Evolutionary conservation across 1,139 yeast genomes (phyloP), one percentile per base, ranked within the genome.

Genomic region (Pichia sp.): DNA sequence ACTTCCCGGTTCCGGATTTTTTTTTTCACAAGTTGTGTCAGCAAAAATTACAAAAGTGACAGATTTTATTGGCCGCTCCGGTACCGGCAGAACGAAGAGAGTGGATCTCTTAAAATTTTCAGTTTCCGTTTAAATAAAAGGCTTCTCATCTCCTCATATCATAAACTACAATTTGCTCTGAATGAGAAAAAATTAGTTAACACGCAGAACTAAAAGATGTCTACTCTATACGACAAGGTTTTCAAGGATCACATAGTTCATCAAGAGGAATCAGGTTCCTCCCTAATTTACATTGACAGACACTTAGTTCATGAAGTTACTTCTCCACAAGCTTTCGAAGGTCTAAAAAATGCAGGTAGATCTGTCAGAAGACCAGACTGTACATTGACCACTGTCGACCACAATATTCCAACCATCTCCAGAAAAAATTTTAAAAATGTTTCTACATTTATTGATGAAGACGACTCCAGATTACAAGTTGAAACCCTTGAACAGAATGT

Each of bases 291-390:
- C 66, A 90, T 92, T 51, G 98, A 92, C 67, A 85, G 98, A 67
- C 98, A 92, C 65, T 73, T 92, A 57, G 95, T 92, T 47, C 98
- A 92, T 65, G 98, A 92, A 69, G 98, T 92, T 45, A 92, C 98
- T 1, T 88, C 97, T 35, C 98, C 98, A 33, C 98, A 92, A 67
- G 98, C 98, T 8, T 92, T 92, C 62, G 98, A 92, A 69, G 97
- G 97, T 38, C 76, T 92, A 58, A 76, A 74, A 54, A 84, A 79
- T 59, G 96, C 97, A 27, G 86, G 85, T 44, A 81, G 98, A 71
- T 64, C 66, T 49, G 96, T 92, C 44, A 82, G 98, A 73, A 79
- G 98, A 70, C 72, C 76, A 8, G 97, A 92, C 67, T 90, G 97
- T 69, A 92, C 97, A 43, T 75, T 92, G 56, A 97, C 97, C 44